phyloP scores from a whole-genome alignment of 495 filamentous ascomycete genomes.

The Cudoniella acicularis region DNA sequence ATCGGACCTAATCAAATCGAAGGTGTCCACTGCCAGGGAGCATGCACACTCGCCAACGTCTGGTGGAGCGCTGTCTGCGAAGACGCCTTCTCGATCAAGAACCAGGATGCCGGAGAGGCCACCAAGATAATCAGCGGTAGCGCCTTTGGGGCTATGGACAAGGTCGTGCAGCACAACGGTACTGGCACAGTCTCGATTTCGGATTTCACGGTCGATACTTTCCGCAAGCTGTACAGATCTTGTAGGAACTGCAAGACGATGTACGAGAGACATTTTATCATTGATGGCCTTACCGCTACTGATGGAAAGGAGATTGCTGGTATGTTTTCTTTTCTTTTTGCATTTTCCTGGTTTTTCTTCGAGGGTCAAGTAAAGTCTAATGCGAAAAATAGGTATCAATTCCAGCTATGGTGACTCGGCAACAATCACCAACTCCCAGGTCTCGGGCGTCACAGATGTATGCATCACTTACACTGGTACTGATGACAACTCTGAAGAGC shows the following conservation, averaged over 20 bases:
- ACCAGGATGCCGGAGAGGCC: constrained; percentile 14
- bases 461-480: constrained; percentile 24
- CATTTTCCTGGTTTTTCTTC: too few relatives aligned
- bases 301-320: constrained; percentile 36
- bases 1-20: constrained; percentile 50
- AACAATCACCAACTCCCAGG: constrained; percentile 26
- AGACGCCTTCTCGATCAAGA: constrained; percentile 42
- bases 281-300: constrained; percentile 25
- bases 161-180: constrained; percentile 64
- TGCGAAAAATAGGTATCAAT: too few relatives aligned
- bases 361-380: too few relatives aligned
- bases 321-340: neutral
- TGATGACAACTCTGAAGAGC: constrained; percentile 24
- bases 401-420: too few relatives aligned
- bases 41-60: constrained; percentile 48
- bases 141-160: constrained; percentile 53
- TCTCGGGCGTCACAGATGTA: constrained; percentile 2
- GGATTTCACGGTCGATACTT: constrained; percentile 46
- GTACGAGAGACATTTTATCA: constrained; percentile 28
- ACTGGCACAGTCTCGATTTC: constrained; percentile 52
- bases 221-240: constrained; percentile 52
- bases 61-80: constrained; percentile 53
- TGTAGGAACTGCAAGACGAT: constrained; percentile 53
- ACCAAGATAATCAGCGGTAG: constrained; percentile 53
- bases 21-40: constrained; percentile 47